Percentiles rank a stretch among this genome's conserved stretches.
phyloP scores from a whole-genome alignment of 768 basidiomycete genomes.

The Podaxis pistillaris region DNA sequence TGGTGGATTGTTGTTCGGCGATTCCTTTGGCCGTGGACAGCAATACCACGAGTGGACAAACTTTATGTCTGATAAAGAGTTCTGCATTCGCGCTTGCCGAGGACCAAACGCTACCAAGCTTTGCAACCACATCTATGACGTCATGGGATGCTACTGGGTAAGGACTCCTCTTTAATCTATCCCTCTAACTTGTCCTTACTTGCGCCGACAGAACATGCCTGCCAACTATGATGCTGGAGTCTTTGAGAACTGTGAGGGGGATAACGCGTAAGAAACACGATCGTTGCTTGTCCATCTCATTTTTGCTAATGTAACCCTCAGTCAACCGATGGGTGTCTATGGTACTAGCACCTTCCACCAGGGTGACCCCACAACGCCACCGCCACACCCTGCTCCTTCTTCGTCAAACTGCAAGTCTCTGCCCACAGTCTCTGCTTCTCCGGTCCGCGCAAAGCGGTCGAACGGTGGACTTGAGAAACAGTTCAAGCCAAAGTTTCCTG shows the following conservation, averaged over 20 bases:
- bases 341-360: slow-evolving; percentile 72
- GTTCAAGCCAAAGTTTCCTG: slow-evolving; percentile 20
- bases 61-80: slow-evolving; percentile 67
- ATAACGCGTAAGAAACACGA: slow-evolving; percentile 40
- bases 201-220: slow-evolving; percentile 63
- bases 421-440: slow-evolving; percentile 31
- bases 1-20: slow-evolving; percentile 71
- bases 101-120: slow-evolving; percentile 53
- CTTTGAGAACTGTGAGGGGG: slow-evolving; percentile 68
- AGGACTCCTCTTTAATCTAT: slow-evolving; percentile 10
- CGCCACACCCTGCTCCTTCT: slow-evolving; percentile 54
- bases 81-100: slow-evolving; percentile 75
- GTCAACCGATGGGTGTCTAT: slow-evolving; percentile 68
- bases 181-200: background rate
- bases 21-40: slow-evolving; percentile 44
- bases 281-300: background rate
- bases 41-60: slow-evolving; percentile 84
- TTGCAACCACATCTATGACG: slow-evolving; percentile 81
- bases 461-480: slow-evolving; percentile 8
- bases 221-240: slow-evolving; percentile 57
- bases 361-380: slow-evolving; percentile 55
- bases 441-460: slow-evolving; percentile 21
- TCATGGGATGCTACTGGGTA: slow-evolving; percentile 60
- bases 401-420: slow-evolving; percentile 62
- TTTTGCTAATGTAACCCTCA: slow-evolving; percentile 18